Percentiles rank a stretch among this genome's conserved stretches.
These are phyloP conservation scores for Bigelowiella natans DNA, from an alignment of 78 protist genomes.

Conservation along the genomic window DNA sequence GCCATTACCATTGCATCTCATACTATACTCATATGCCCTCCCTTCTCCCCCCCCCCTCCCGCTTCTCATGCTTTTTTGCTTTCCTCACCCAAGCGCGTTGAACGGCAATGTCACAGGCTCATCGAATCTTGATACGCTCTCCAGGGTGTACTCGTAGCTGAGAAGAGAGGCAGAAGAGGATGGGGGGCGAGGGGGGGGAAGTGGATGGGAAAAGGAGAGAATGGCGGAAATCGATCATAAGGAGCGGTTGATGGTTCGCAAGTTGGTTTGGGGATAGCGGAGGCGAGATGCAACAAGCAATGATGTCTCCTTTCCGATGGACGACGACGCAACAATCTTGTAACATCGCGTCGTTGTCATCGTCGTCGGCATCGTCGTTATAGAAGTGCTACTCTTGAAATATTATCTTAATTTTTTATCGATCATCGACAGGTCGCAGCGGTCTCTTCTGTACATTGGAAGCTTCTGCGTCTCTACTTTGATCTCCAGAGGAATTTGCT, in stretches of 20 bases:
- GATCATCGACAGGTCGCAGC: background rate
- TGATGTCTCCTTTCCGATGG: too few relatives aligned
- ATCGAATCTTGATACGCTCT: background rate
- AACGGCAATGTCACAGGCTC: background rate
- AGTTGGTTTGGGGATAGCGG: background rate
- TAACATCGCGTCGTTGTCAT: too few relatives aligned
- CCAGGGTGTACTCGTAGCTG: background rate
- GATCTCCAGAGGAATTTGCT: background rate
- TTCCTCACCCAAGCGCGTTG: background rate
- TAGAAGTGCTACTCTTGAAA: too few relatives aligned
- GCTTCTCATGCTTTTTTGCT: background rate
- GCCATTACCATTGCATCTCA: background rate
- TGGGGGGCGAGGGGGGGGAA: background rate
- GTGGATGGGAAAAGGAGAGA: background rate
- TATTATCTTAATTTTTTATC: background rate
- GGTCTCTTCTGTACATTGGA: background rate
- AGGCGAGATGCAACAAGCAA: background rate
- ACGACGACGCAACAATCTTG: too few relatives aligned
- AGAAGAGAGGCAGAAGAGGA: background rate
- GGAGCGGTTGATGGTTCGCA: background rate
- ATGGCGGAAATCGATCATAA: too few relatives aligned
- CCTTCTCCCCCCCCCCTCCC: background rate
- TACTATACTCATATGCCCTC: too few relatives aligned
- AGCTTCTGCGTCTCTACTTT: background rate
- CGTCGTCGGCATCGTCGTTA: too few relatives aligned